A percentile compares a stretch with the other conserved stretches of the same genome.
These are phyloP conservation scores for Kockovaella imperatae DNA, from an alignment of 768 basidiomycete genomes.

Conservation along the genomic window DNA sequence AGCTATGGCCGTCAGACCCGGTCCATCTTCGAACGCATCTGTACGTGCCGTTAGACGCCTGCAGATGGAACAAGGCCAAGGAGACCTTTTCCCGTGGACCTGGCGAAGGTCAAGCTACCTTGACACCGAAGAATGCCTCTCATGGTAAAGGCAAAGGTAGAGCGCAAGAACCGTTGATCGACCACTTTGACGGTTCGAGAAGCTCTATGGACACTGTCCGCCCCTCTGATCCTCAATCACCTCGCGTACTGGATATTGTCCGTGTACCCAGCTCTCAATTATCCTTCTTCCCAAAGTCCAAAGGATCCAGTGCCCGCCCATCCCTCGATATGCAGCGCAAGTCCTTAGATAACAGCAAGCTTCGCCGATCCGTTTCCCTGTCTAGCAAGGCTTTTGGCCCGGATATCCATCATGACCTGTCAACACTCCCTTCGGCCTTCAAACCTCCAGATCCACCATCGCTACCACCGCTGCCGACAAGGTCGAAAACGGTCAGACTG, in stretches of 20 bases:
- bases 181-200: neutral
- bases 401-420: constrained; percentile 4
- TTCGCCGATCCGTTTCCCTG: neutral
- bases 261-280: constrained; percentile 31
- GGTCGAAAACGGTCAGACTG: constrained; percentile 19
- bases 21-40: constrained; percentile 78
- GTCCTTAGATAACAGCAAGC: neutral
- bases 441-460: neutral
- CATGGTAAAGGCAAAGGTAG: constrained; percentile 16
- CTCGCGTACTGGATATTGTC: constrained; percentile 27
- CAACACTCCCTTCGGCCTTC: neutral
- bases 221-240: neutral
- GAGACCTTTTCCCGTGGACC: constrained; percentile 35
- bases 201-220: neutral
- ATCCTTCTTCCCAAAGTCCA: constrained; percentile 30
- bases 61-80: constrained; percentile 39
- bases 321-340: neutral
- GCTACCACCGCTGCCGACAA: too few relatives aligned
- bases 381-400: neutral
- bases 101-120: constrained; percentile 36
- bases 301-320: neutral
- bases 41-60: constrained; percentile 60
- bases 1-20: constrained; percentile 86
- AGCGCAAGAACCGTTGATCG: neutral
- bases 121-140: constrained; percentile 16